Conservation (phyloP, 2,329 filamentous ascomycete genomes). For the Mycosphaerella sp. region DNA sequence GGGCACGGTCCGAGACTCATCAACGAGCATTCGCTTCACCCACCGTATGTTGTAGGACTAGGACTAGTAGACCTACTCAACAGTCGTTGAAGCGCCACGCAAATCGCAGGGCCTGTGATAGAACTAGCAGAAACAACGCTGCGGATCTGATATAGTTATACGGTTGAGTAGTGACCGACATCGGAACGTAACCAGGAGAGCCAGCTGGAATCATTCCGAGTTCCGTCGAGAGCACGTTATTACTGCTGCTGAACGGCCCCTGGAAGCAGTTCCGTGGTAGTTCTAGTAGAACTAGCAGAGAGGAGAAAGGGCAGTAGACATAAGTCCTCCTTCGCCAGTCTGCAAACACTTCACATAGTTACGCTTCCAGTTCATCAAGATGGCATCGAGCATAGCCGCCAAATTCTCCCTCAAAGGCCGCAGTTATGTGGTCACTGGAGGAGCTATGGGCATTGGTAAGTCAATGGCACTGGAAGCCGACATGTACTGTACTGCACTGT, state of each 20-base stretch:
- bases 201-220: background rate
- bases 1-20: constrained; percentile 7
- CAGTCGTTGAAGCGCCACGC: no score
- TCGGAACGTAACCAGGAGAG: constrained; percentile 1
- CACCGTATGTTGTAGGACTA: background rate
- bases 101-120: no score
- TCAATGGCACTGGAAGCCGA: background rate
- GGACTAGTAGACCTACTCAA: no score
- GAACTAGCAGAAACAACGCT: background rate
- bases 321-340: background rate
- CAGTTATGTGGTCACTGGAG: constrained; percentile 28
- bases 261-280: background rate
- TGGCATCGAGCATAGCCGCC: constrained; percentile 13
- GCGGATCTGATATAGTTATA: constrained; percentile 8
- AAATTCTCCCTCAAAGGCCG: constrained; percentile 25
- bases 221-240: background rate
- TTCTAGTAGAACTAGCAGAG: no score
- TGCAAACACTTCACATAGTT: background rate
- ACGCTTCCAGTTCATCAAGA: background rate
- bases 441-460: constrained; percentile 26
- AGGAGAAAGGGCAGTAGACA: no score
- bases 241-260: background rate
- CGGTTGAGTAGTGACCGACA: background rate
- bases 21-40: background rate
- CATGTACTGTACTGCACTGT: background rate